phyloP scores from a whole-genome alignment of 495 filamentous ascomycete genomes.

The Delitschia confertaspora region DNA sequence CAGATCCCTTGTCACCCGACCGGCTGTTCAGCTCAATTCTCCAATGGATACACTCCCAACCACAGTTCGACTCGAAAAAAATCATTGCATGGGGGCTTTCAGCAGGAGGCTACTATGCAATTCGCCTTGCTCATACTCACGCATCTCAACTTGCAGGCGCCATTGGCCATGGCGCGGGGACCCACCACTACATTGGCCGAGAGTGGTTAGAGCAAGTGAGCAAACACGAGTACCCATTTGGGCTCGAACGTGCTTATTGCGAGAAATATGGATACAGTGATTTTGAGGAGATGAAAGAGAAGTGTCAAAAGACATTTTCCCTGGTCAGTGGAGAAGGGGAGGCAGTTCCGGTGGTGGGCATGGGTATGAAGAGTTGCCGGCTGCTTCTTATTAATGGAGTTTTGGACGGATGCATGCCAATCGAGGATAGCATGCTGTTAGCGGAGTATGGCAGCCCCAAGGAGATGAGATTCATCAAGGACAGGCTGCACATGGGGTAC shows the following conservation, averaged over 20 bases:
- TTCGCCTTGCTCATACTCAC: constrained; percentile 65
- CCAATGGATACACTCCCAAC: constrained; percentile 51
- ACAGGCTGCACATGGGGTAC: constrained; percentile 19
- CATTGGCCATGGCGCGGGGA: constrained; percentile 63
- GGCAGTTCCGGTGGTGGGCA: constrained; percentile 35
- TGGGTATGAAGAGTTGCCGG: constrained; percentile 47
- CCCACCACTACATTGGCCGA: constrained; percentile 55
- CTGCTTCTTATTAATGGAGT: constrained; percentile 52
- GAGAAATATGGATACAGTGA: constrained; percentile 56
- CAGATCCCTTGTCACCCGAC: constrained; percentile 44
- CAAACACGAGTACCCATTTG: constrained; percentile 72
- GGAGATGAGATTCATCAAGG: constrained; percentile 46
- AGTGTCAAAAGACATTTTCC: constrained; percentile 61
- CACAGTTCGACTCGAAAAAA: constrained; percentile 48
- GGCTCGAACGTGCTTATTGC: constrained; percentile 10
- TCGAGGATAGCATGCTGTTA: constrained; percentile 63
- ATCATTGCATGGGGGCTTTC: constrained; percentile 67
- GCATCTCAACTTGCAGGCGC: constrained; percentile 43
- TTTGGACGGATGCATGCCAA: constrained; percentile 54
- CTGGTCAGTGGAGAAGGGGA: constrained; percentile 50
- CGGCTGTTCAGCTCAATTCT: constrained; percentile 55
- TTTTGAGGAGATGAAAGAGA: constrained; percentile 49
- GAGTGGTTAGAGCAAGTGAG: constrained; percentile 59
- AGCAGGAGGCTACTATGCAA: constrained; percentile 66
- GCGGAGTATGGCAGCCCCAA: constrained; percentile 65